These are phyloP conservation scores for Botrytis deweyae DNA, from an alignment of 2,329 filamentous ascomycete species.

Conservation along the genomic window DNA sequence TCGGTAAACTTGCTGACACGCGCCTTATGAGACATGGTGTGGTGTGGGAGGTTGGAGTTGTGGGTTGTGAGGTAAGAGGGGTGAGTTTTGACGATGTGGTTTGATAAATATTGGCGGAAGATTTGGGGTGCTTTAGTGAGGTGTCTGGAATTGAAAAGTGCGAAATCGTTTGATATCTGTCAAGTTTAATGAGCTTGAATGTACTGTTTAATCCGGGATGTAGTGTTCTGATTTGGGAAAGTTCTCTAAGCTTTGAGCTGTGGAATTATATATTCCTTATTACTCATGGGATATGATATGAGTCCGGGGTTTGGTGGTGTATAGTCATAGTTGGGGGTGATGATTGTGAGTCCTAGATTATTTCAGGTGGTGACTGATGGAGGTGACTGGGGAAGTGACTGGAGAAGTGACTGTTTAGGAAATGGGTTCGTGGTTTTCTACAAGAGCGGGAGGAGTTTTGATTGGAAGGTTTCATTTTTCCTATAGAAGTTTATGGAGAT, in stretches of 20 bases:
- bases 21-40: background rate
- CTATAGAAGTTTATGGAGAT: background rate
- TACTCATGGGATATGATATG: background rate
- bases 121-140: background rate
- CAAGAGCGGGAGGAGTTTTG: too few species aligned
- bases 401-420: too few species aligned
- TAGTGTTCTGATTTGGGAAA: background rate
- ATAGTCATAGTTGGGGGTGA: background rate
- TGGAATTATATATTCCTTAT: background rate
- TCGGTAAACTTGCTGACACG: background rate
- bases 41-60: background rate
- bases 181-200: background rate
- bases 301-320: background rate
- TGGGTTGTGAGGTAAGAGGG: background rate
- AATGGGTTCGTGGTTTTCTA: too few species aligned
- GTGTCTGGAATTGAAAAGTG: background rate
- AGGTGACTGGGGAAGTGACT: too few species aligned
- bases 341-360: background rate
- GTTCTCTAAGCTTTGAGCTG: background rate
- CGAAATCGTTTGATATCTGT: accelerated
- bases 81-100: background rate
- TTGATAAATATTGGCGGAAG: background rate
- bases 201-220: background rate
- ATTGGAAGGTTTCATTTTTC: accelerated
- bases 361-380: background rate